Conservation (phyloP, 345 rosid species). For the Hibiscus mutabilis region DNA sequence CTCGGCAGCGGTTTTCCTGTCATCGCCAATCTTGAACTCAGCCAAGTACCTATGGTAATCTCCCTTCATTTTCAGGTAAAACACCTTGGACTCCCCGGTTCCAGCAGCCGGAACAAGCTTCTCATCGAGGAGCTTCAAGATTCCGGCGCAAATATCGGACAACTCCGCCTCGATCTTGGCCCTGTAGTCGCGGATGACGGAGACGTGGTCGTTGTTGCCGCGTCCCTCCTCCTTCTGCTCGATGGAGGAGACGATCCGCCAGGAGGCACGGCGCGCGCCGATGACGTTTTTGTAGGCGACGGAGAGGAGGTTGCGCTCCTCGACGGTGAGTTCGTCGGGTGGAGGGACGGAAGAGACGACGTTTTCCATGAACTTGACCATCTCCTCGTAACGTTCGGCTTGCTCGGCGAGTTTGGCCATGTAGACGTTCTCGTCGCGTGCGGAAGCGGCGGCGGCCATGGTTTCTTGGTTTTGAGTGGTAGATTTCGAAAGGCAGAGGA, state of each 20-base stretch:
- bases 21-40: conserved; percentile 18
- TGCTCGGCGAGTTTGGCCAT: conserved; percentile 60
- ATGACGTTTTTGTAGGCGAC: conserved; percentile 71
- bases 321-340: conserved; percentile 38
- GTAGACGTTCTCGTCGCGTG: conserved; percentile 31
- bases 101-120: conserved; percentile 16
- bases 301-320: conserved; percentile 59
- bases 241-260: conserved; percentile 60
- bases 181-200: conserved; percentile 15
- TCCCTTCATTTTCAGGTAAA: conserved; percentile 21
- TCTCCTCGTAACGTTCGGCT: conserved; percentile 65
- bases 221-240: conserved; percentile 59
- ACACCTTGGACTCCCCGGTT: conserved; percentile 17
- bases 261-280: conserved; percentile 60
- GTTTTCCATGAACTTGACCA: conserved; percentile 67
- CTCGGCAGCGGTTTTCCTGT: conserved; percentile 18
- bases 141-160: conserved; percentile 19
- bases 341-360: conserved; percentile 28
- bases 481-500: not conserved
- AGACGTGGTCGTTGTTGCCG: conserved; percentile 17
- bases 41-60: conserved; percentile 19
- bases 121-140: conserved; percentile 14
- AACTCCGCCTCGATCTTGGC: conserved; percentile 18
- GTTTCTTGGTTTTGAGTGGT: not conserved
- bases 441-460: conserved; percentile 12